Evolutionary conservation across 176 grass and related monocot genomes (phyloP).

Genomic region (Triticum aestivum): DNA sequence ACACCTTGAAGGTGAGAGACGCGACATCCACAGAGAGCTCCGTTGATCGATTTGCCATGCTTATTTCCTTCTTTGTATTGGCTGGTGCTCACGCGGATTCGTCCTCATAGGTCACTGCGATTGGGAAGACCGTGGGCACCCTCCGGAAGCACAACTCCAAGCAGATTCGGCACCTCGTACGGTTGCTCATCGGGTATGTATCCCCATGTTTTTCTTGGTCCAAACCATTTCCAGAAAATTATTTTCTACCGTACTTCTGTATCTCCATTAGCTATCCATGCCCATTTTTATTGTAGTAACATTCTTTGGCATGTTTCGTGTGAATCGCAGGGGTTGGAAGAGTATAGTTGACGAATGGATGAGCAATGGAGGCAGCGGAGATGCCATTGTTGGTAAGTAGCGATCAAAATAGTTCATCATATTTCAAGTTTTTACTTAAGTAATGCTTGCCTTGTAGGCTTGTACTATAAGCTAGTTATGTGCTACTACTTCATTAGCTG

Average conservation of each 20-base stretch:
- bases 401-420: slow-evolving; percentile 10
- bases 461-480: neutral
- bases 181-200: slow-evolving; percentile 64
- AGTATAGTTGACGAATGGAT: slow-evolving; percentile 70
- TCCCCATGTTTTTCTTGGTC: neutral
- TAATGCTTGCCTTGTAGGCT: neutral
- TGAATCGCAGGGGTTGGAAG: slow-evolving; percentile 69
- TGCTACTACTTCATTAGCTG: neutral
- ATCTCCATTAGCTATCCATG: neutral
- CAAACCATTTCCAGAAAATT: neutral
- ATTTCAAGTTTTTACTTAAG: neutral
- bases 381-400: slow-evolving; percentile 57
- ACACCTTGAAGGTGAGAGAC: slow-evolving; percentile 59
- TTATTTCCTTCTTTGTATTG: neutral
- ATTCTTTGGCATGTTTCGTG: slow-evolving; percentile 25
- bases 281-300: neutral
- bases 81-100: slow-evolving; percentile 18
- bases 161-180: slow-evolving; percentile 66
- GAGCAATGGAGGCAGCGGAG: slow-evolving; percentile 40
- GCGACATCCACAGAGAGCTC: neutral
- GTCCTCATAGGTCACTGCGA: slow-evolving; percentile 51
- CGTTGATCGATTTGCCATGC: neutral
- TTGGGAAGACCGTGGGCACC: slow-evolving; percentile 54
- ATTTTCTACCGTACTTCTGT: neutral
- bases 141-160: slow-evolving; percentile 63